Conservation (phyloP, 257 asterid genomes). For the Jaltomata sinuosa region DNA sequence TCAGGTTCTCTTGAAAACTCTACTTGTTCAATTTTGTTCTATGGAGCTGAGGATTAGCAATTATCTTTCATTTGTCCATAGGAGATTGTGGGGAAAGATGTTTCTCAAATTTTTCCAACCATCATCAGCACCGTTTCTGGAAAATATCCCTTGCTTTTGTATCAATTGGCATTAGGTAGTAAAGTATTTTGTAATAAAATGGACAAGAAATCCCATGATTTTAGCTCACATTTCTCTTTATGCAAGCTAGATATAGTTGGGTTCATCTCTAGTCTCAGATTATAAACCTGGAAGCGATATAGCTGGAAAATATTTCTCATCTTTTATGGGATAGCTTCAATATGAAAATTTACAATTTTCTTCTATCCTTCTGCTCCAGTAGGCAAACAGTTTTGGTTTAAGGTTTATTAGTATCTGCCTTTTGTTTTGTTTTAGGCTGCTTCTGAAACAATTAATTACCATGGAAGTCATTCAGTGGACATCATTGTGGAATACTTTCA, state of each 20-base stretch:
- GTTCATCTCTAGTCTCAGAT: too few species aligned
- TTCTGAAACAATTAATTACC: slow-evolving; percentile 75
- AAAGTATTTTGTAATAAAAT: background rate
- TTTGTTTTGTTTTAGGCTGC: slow-evolving; percentile 31
- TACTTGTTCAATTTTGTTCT: background rate
- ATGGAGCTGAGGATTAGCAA: background rate
- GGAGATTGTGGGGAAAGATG: background rate
- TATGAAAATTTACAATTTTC: background rate
- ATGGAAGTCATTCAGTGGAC: slow-evolving; percentile 98
- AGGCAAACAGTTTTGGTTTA: background rate
- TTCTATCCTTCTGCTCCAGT: background rate
- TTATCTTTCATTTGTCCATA: background rate
- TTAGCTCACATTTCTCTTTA: background rate
- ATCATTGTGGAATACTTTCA: slow-evolving; percentile 64
- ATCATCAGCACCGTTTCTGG: background rate
- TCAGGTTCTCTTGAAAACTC: slow-evolving; percentile 30
- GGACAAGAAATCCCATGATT: background rate
- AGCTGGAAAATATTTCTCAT: background rate
- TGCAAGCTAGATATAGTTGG: background rate
- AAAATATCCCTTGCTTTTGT: background rate
- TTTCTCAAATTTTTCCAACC: background rate
- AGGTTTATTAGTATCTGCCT: background rate
- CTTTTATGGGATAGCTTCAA: background rate
- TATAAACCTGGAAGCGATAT: too few species aligned
- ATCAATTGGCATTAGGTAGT: background rate